Evolutionary conservation across 1,284 basidiomycete genomes (phyloP), one percentile per base, ranked within the genome.

Genomic region (Heterobasidion irregulare): DNA sequence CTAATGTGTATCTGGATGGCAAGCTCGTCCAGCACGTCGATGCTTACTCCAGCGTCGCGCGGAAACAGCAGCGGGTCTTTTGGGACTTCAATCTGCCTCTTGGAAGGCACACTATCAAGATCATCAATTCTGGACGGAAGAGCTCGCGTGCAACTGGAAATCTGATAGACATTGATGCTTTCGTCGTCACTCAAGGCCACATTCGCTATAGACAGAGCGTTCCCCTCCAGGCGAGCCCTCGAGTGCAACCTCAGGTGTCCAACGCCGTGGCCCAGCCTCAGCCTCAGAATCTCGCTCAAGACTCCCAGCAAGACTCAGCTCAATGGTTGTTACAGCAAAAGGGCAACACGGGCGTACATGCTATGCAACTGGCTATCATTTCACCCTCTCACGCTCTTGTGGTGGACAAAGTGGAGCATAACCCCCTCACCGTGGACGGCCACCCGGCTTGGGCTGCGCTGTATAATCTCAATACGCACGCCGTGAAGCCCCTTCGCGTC

Each of bases 351-450:
- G 90, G 90, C n/a, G 85, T 92, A 12, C 72, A 81, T 54, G 91
- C 89, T 2, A 92, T 92, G 90, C 89, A 92, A 65, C 66, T 92
- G 53, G 74, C 75, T 3, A 72, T 93, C 57, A 77, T 92, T 58
- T 90, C 86, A 3, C 65, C 79, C 18, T 79, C 76, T n/a, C 84
- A 87, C 61, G 86, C 81, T 15, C 69, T 92, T 56, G 76, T 92
- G 57, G 66, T 92, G 43, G 90, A 92, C 76, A 92, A 92, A 69
- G 88, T 91, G 15, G 89, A 92, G 66, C 86, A 90, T 65, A 93
- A 93, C 64, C 85, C 86, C 8, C 73, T 92, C 47, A 77, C 80
- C 0, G 74, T 88, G 64, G 72, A 80, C 57, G 84, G 85, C 1
- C 86, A 87, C 62, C 84, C 88, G 13, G 89, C 89, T 3, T 93